Evolutionary conservation across 345 rosid species (phyloP).

Genomic region (Angophora floribunda): DNA sequence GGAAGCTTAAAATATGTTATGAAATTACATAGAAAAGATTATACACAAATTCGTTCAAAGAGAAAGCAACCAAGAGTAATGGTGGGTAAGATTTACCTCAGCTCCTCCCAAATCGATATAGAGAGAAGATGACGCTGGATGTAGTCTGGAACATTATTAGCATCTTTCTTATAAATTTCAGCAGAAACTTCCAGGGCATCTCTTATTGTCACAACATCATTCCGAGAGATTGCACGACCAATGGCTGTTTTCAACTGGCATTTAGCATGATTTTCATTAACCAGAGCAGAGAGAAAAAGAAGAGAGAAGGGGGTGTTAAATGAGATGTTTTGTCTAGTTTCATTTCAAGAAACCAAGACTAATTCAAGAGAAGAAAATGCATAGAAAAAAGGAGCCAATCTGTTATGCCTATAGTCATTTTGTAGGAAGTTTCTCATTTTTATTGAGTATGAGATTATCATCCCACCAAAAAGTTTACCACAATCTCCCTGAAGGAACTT

Average conservation of each 20-base stretch:
- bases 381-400: background rate
- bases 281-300: background rate
- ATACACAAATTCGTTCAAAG: background rate
- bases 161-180: conserved; percentile 90
- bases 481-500: background rate
- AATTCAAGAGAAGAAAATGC: background rate
- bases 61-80: background rate
- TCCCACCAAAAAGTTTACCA: background rate
- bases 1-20: background rate
- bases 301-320: background rate
- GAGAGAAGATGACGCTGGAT: conserved; percentile 94
- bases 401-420: background rate
- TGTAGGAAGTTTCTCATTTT: background rate
- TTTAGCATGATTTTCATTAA: background rate
- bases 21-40: background rate
- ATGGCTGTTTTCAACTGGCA: conserved; percentile 94
- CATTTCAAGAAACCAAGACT: background rate
- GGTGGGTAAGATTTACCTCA: conserved; percentile 33
- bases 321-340: background rate
- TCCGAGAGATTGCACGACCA: conserved; percentile 84
- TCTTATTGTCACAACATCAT: conserved; percentile 78
- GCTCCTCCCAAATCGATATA: conserved; percentile 93
- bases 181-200: conserved; percentile 99
- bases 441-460: background rate
- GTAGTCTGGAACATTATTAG: conserved; percentile 82